These are phyloP conservation scores for Puccinia hordei DNA, from an alignment of 1,284 basidiomycete species.

Conservation along the genomic window DNA sequence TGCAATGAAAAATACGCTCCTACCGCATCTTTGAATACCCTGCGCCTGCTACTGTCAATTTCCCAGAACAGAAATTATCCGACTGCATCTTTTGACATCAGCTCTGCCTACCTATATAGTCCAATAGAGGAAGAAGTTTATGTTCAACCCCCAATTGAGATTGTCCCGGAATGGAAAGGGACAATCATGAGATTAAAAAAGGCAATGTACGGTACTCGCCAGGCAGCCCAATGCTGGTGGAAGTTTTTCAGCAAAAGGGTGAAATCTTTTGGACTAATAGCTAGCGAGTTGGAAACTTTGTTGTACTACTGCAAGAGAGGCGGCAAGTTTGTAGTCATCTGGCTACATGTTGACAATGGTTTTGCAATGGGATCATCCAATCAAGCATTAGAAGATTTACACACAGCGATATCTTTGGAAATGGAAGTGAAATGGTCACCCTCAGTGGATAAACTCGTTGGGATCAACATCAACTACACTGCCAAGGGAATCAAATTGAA, in stretches of 20 bases:
- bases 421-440: neutral
- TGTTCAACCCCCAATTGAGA: neutral
- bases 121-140: neutral
- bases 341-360: slow-evolving; percentile 22
- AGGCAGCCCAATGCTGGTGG: slow-evolving; percentile 32
- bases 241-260: neutral
- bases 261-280: neutral
- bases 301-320: neutral
- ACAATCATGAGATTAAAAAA: slow-evolving; percentile 16
- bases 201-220: slow-evolving; percentile 27
- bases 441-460: neutral
- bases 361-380: too few relatives aligned
- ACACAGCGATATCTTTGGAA: neutral
- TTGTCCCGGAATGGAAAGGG: too few relatives aligned
- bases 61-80: neutral
- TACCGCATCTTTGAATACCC: slow-evolving; percentile 7
- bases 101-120: too few relatives aligned
- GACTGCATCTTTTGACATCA: too few relatives aligned
- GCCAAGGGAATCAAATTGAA: neutral
- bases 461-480: neutral
- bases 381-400: neutral
- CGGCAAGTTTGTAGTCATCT: neutral
- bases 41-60: slow-evolving; percentile 5
- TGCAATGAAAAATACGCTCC: slow-evolving; percentile 13
- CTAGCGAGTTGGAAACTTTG: too few relatives aligned